Percentiles rank a stretch among this genome's conserved stretches.
phyloP scores from a whole-genome alignment of 1,284 basidiomycete species.

The Bondarzewia mesenterica region DNA sequence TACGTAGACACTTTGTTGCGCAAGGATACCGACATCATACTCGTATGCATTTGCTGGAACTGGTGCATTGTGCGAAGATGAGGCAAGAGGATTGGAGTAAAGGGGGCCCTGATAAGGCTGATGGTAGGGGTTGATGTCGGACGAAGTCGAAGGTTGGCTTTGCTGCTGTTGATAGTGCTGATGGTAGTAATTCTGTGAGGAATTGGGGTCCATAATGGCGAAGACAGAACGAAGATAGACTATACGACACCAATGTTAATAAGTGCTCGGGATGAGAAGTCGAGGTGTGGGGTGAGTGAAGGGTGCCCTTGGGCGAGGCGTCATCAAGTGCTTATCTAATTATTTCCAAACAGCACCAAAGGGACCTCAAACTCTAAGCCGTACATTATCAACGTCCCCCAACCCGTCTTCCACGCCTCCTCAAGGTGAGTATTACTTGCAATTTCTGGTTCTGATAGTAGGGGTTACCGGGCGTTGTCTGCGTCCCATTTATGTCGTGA shows the following conservation, averaged over 20 bases:
- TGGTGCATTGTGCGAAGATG: conserved; percentile 63
- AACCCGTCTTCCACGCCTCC: background rate
- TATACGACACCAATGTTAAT: too few species aligned
- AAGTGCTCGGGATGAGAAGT: too few species aligned
- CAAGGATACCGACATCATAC: conserved; percentile 81
- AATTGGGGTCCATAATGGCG: conserved; percentile 6
- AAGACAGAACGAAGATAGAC: background rate
- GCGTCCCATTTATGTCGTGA: too few species aligned
- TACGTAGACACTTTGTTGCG: conserved; percentile 83
- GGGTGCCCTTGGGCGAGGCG: too few species aligned
- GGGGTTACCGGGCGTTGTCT: too few species aligned
- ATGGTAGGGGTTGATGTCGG: conserved; percentile 71
- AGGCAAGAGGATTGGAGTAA: conserved; percentile 52
- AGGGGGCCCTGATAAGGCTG: conserved; percentile 71
- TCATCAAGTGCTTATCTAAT: too few species aligned
- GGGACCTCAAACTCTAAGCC: background rate
- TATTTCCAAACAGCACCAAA: too few species aligned
- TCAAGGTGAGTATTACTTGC: background rate
- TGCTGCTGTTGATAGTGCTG: conserved; percentile 40
- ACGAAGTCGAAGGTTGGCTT: conserved; percentile 17
- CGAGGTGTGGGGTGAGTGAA: background rate
- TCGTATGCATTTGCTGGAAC: conserved; percentile 85
- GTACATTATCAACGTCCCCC: background rate
- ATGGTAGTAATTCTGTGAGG: conserved; percentile 25
- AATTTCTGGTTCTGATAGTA: background rate